Percentiles rank a stretch among this genome's conserved stretches.
Conservation (phyloP, 805 yeast species). For the Sporopachydermia quercuum region DNA sequence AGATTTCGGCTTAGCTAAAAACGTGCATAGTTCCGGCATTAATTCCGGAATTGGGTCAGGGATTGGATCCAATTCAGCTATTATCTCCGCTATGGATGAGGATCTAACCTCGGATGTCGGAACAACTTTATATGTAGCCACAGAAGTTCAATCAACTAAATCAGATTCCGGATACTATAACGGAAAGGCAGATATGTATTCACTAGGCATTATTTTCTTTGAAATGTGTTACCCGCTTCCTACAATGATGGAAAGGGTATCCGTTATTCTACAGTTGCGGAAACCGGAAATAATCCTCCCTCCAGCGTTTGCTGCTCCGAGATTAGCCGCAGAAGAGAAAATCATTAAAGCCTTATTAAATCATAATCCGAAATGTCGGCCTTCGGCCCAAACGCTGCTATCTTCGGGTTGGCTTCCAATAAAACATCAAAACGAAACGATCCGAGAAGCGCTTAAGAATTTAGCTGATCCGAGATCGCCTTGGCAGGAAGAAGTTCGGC, state of each 20-base stretch:
- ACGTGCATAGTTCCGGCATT: conserved; percentile 49
- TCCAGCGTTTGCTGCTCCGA: conserved; percentile 37
- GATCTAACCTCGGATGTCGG: conserved; percentile 90
- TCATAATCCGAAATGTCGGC: conserved; percentile 68
- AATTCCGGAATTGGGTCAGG: too few relatives aligned
- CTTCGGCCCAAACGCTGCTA: conserved; percentile 61
- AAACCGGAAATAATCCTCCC: conserved; percentile 54
- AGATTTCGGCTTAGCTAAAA: conserved; percentile 94
- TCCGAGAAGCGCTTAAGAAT: conserved; percentile 75
- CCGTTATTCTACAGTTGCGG: conserved; percentile 53
- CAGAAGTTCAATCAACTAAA: conserved; percentile 39
- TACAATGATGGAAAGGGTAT: conserved; percentile 92
- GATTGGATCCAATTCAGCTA: too few relatives aligned
- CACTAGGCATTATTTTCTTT: conserved; percentile 86
- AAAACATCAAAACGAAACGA: conserved; percentile 78
- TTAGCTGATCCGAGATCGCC: conserved; percentile 84
- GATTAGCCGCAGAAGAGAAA: conserved; percentile 42
- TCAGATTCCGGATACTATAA: conserved; percentile 64
- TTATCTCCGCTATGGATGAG: conserved; percentile 25
- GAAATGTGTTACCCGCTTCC: conserved; percentile 78
- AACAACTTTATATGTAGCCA: conserved; percentile 84
- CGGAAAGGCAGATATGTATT: conserved; percentile 91
- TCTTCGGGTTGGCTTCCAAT: conserved; percentile 78
- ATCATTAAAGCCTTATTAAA: conserved; percentile 55
- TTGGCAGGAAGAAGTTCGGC: conserved; percentile 87